Evolutionary conservation across 345 rosid genomes (phyloP).

Genomic region (Populus euphratica): DNA sequence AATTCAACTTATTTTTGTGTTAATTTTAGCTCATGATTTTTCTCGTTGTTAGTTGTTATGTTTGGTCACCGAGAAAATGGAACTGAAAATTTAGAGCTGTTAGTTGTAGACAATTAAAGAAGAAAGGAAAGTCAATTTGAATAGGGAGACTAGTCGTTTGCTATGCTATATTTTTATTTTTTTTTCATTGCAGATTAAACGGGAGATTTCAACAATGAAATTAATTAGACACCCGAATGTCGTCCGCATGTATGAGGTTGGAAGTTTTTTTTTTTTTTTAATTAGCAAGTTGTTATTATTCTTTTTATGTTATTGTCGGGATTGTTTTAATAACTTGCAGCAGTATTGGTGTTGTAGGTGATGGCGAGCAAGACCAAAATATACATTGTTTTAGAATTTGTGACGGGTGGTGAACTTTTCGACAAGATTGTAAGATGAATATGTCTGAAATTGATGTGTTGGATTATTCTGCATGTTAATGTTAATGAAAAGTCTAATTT

Average conservation of each 20-base stretch:
- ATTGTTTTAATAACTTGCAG: conserved; percentile 5
- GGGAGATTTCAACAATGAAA: conserved; percentile 95
- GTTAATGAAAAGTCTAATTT: not conserved
- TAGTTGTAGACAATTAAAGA: not conserved
- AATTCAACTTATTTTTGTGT: not conserved
- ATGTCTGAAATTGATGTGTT: not conserved
- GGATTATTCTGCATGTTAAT: not conserved
- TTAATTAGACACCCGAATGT: conserved; percentile 89
- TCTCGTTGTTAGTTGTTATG: not conserved
- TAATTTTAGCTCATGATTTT: not conserved
- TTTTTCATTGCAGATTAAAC: conserved; percentile 61
- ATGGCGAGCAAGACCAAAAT: conserved; percentile 98
- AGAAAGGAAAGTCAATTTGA: conserved; percentile 5
- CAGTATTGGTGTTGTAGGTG: conserved; percentile 50
- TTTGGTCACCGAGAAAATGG: not conserved
- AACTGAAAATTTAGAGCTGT: not conserved
- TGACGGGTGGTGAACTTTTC: conserved; percentile 97
- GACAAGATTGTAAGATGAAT: conserved; percentile 77
- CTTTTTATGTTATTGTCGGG: not conserved
- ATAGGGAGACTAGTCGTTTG: not conserved
- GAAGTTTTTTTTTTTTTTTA: conserved; percentile 9
- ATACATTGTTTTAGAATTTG: conserved; percentile 86
- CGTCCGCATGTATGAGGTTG: conserved; percentile 91
- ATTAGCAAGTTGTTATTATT: not conserved
- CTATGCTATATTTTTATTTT: not conserved